Evolutionary conservation across 1,139 yeast species (phyloP).

Genomic region (Arxiozyma slooffiae): DNA sequence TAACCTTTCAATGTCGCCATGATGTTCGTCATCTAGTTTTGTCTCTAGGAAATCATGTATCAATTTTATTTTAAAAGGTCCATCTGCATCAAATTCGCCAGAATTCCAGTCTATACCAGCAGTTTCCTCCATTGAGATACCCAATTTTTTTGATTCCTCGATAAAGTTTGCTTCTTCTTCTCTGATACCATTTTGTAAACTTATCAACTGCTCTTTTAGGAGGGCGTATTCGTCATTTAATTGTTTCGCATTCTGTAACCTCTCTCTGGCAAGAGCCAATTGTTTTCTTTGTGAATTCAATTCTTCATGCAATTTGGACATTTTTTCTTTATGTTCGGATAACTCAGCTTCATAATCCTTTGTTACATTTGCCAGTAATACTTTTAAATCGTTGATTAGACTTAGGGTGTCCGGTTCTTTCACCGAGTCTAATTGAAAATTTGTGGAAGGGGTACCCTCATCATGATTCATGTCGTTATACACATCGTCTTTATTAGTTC

Average conservation of each 20-base stretch:
- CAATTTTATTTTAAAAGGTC: conserved; percentile 61
- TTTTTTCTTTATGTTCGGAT: conserved; percentile 21
- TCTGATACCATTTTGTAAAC: conserved; percentile 47
- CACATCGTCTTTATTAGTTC: not conserved
- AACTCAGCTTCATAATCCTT: conserved; percentile 26
- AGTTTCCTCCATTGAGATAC: conserved; percentile 24
- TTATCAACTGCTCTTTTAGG: conserved; percentile 42
- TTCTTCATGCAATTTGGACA: conserved; percentile 20
- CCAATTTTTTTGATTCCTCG: conserved; percentile 34
- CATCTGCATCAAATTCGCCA: conserved; percentile 71
- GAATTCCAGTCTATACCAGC: conserved; percentile 36
- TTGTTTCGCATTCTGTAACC: conserved; percentile 23
- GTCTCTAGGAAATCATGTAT: conserved; percentile 43
- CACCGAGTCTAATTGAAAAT: conserved; percentile 1
- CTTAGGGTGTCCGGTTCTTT: conserved; percentile 21
- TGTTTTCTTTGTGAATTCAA: conserved; percentile 20
- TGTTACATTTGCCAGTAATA: conserved; percentile 21
- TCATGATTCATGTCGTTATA: not conserved
- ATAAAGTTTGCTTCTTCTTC: conserved; percentile 48
- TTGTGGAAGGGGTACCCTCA: not conserved
- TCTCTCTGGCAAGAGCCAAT: conserved; percentile 23
- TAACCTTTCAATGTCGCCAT: conserved; percentile 23
- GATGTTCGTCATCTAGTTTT: conserved; percentile 28
- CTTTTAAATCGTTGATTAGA: conserved; percentile 22
- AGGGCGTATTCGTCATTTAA: conserved; percentile 24